Evolutionary conservation across 2,329 filamentous ascomycete genomes (phyloP).

Genomic region (Colletotrichum acutatum): DNA sequence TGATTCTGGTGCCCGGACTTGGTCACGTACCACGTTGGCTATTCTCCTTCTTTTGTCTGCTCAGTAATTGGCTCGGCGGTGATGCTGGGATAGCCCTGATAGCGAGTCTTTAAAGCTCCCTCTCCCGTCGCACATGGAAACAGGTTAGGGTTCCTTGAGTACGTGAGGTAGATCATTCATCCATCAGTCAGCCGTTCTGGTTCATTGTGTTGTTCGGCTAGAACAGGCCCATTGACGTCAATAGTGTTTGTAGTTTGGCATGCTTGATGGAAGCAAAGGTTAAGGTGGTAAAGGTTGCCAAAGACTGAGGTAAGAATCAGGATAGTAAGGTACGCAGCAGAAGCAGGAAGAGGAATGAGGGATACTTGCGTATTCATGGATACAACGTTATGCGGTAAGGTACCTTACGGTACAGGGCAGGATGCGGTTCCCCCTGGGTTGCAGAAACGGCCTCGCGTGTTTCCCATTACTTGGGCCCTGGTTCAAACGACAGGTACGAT

Average conservation of each 20-base stretch:
- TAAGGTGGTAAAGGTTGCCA: neutral
- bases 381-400: neutral
- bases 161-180: neutral
- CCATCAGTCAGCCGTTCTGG: neutral
- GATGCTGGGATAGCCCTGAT: neutral
- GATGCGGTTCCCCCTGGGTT: neutral
- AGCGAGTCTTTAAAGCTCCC: neutral
- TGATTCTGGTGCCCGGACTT: neutral
- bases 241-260: neutral
- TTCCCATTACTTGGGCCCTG: neutral
- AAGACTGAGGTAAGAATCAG: neutral
- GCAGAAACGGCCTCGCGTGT: neutral
- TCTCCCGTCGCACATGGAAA: neutral
- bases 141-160: neutral
- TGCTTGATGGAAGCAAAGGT: neutral
- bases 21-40: neutral
- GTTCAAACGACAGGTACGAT: neutral
- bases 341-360: neutral
- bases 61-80: constrained; percentile 11
- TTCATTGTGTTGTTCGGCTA: neutral
- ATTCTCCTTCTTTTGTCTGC: neutral
- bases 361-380: neutral
- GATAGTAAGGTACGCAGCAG: too few relatives aligned
- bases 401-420: too few relatives aligned
- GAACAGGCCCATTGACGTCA: neutral